Evolutionary conservation across 768 basidiomycete species (phyloP), one percentile per base, ranked within the genome.

Genomic region (Leccinum imitatum): DNA sequence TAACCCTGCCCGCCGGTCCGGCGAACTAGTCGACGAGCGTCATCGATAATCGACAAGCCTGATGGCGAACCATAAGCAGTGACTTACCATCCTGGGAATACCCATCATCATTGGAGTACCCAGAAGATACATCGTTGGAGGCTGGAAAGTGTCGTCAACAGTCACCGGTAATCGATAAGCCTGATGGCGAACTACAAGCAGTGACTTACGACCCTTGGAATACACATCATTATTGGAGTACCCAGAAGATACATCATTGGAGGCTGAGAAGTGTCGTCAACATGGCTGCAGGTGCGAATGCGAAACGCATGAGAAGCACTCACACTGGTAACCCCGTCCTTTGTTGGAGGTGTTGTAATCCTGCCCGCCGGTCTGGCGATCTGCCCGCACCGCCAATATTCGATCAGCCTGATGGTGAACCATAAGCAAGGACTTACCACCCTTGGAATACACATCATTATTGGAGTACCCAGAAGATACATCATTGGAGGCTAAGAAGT

Each of bases 1-100:
- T 80, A 85, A 66, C 88, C 84, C 3, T 79, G 76, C 3, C 89
- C 88, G 13, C 88, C 87, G 6, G 87, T 86, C 79, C 79, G 83
- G 51, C 64, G 73, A 53, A 77, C 83, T 84, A 50, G 64, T 62
- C 50, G 31, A 47, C 57, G 58, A 44, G 15, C 15, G 60, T 64
- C 55, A 21, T 11, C 41, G 30, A 62, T 41, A 44, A 63, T 55
- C 56, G 53, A 63, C 67, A 57, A 60, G 23, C 13, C 9, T 13
- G 46, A 47, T 3, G 39, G 39, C 39, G 3, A 15, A 37, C 35
- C 3, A 37, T 2, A 14, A 15, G 35, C 14, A 37, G 8, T n/a
- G 39, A 59, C 61, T 60, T 51, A 63, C 62, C 15, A 46, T 3
- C 44, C 44, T 19, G 0, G 19, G 14, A 9, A 15, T 6, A 37